Conservation (phyloP, 1,139 yeast genomes). For the Yamadazyma jaroonii region DNA sequence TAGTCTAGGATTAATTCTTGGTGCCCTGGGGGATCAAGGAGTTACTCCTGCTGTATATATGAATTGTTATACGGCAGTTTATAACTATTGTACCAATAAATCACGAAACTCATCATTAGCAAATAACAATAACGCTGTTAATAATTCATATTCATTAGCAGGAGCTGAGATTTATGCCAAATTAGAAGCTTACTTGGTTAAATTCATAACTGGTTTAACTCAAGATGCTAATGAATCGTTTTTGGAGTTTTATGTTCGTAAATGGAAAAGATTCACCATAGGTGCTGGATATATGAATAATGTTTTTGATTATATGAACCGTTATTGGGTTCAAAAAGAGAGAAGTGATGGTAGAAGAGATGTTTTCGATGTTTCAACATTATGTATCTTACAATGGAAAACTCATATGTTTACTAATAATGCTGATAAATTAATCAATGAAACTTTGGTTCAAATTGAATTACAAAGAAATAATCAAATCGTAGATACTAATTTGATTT, state of each 20-base stretch:
- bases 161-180: constrained; percentile 88
- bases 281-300: constrained; percentile 93
- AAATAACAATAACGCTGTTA: constrained; percentile 14
- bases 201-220: constrained; percentile 55
- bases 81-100: constrained; percentile 88
- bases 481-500: constrained; percentile 64
- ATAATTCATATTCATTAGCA: constrained; percentile 51
- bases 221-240: constrained; percentile 62
- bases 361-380: constrained; percentile 85
- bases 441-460: constrained; percentile 73
- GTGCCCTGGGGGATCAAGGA: constrained; percentile 62
- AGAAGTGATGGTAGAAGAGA: constrained; percentile 93
- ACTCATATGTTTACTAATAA: constrained; percentile 73
- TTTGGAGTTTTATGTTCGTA: constrained; percentile 78
- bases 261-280: constrained; percentile 86
- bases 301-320: constrained; percentile 91
- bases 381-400: constrained; percentile 87
- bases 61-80: constrained; percentile 78
- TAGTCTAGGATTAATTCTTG: constrained; percentile 66
- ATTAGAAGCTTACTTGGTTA: constrained; percentile 61
- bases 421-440: constrained; percentile 57
- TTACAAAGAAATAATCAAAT: constrained; percentile 78
- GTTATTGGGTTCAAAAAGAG: constrained; percentile 97
- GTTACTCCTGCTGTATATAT: constrained; percentile 73
- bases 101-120: constrained; percentile 40